Base-by-base conservation (phyloP, 164 flowering plant species). In the Santalum album region DNA sequence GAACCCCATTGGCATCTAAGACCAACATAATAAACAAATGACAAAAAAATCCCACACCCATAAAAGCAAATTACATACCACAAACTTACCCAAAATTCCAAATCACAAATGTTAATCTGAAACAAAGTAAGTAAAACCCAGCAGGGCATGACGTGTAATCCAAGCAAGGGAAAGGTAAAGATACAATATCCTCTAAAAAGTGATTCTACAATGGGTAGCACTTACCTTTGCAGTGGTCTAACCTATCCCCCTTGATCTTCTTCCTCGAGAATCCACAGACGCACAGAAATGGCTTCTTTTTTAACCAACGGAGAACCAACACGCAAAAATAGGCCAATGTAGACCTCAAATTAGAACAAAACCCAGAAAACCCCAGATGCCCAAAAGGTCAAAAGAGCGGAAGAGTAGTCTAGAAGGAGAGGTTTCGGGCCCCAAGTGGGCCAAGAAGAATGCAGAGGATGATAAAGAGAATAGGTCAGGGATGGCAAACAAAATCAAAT, bases 241-340 rank as follows among this genome's bases (percentile, higher is more conserved):
- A 58, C 49, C 27, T 67, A 71, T 47, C 68, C 74, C 63, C 63
- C 70, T 65, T 67, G 77, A 76, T 74, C 82, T 72, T 74, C 68
- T 63, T 61, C 73, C 61, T 64, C 51, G 58, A 70, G 59, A 53
- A 69, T 53, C 67, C 66, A 71, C 29, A 65, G 59, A 64, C 71
- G 69, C 47, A 58, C 66, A 53, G 53, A 49, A 69, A 62, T 59
- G 48, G 58, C 52, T 25, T 63, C 55, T 65, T 47, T 56, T 57
- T 62, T 56, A 65, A 59, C 58, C 65, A 63, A 54, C 21, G 61
- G 63, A 61, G 69, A 62, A 56, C 18, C 70, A 65, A 57, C 51
- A 25, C 56, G 72, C 78, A 69, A 59, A 69, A 69, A 65, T 35
- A 55, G 43, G 55, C 58, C 61, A 67, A 73, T 77, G 70, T 48